Evolutionary conservation across 345 rosid genomes (phyloP), one percentile per base, ranked within the genome.

Genomic region (Populus davidiana): DNA sequence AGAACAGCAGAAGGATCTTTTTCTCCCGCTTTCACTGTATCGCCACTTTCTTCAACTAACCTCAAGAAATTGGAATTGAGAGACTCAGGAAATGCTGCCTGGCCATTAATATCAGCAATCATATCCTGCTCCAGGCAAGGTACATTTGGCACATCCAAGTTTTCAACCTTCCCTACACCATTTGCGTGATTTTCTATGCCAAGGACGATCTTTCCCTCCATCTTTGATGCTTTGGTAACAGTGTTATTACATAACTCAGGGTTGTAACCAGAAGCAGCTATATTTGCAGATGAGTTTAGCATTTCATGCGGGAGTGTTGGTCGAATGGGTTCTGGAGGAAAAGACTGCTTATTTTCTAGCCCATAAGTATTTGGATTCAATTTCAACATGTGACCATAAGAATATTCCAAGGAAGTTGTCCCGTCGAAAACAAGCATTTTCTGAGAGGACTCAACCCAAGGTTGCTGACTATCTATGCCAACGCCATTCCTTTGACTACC

Each of bases 341-440:
- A 76, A 56, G 70, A 67, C 25, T 56, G 81, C 70, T 67, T 80
- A 27, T 79, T 80, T 72, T 86, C 91, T 63, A 50, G 85, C 74
- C 54, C 80, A 82, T 70, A 83, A 63, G 74, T 78, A 72, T 78
- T 82, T 47, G 81, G 54, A 54, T 81, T 81, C 77, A 80, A 23
- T 67, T 79, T 85, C 71, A 73, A 69, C 71, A 77, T 59, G 56
- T 62, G 91, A 33, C 77, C 84, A 80, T 69, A 84, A 79, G 87
- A 83, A 76, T 84, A 88, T 76, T 82, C 91, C 13, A 87, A 74
- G 47, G 82, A 66, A 68, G 77, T 71, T 49, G 80, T 68, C 56
- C 86, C 94, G 83, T 91, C 90, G 71, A 86, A 83, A 81, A 89
- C 96, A 67, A 84, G 70, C 59, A 88, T 63, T 69, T 86, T 88